Conservation (phyloP, 345 rosid genomes). For the Moricandia moricandioides region DNA sequence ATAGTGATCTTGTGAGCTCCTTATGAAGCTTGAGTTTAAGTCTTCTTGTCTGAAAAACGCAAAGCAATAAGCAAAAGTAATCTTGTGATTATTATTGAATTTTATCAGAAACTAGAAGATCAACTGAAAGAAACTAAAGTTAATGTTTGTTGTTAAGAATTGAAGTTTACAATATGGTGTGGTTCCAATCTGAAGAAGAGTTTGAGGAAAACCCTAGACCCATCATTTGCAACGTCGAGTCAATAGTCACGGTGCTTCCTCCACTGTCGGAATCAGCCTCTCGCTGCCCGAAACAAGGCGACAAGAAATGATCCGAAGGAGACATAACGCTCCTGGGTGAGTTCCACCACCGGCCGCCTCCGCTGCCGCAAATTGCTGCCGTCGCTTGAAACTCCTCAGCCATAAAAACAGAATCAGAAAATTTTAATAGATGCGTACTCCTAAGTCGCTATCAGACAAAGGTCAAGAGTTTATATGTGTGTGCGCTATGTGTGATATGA, state of each 20-base stretch:
- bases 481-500: constrained; percentile 12
- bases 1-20: constrained; percentile 34
- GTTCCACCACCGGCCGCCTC: constrained; percentile 38
- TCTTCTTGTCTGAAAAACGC: constrained; percentile 50
- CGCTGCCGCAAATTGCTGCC: constrained; percentile 31
- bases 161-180: constrained; percentile 28
- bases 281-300: constrained; percentile 36
- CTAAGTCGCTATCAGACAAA: constrained; percentile 1
- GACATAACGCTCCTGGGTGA: constrained; percentile 39
- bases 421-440: not conserved
- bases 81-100: constrained; percentile 7
- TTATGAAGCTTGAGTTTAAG: constrained; percentile 43
- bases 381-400: constrained; percentile 39
- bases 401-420: constrained; percentile 22
- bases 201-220: constrained; percentile 39
- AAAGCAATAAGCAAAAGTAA: not conserved
- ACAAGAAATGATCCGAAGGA: constrained; percentile 34
- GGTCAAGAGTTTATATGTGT: constrained; percentile 18
- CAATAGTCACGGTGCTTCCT: constrained; percentile 40
- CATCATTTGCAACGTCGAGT: constrained; percentile 39
- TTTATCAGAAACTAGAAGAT: constrained; percentile 2
- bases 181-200: constrained; percentile 37
- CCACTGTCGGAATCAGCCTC: constrained; percentile 43
- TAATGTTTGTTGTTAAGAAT: constrained; percentile 12
- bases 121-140: not conserved